Base-by-base conservation (phyloP, 257 asterid species). In the Solanum chilense region DNA sequence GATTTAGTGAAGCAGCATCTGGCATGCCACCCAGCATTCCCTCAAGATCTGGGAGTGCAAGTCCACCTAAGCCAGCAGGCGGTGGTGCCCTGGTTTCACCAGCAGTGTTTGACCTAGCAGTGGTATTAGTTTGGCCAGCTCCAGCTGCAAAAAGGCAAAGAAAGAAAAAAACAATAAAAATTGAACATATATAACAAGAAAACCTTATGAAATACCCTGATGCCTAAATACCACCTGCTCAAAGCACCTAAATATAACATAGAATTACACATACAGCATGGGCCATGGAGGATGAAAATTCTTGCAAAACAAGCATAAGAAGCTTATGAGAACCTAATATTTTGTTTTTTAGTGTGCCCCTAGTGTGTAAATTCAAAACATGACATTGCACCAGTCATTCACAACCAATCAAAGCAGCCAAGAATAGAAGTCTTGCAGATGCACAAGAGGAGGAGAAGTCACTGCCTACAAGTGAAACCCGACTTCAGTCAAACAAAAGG, bases 11-110 rank as follows among this genome's bases (percentile, higher is more conserved):
- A 86, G 87, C 81, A 64, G 92, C 88, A 82, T 92, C 93, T 58
- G 93, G 93, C 89, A 89, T 88, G 44, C 88, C 83, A 74, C 95
- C 93, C 23, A 93, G 87, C 92, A 92, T 90, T 74, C 69, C 75
- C 66, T 89, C 91, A 49, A 92, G 62, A 68, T 87, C 89, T 35
- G 93, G 94, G 64, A 88, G 78, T 42, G 88, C 93, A 52, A 88
- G 87, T 68, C 95, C 94, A 88, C 91, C 89, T 83, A 91, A 84
- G 60, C 91, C 93, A 87, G 88, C 90, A 86, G 84, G 73, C 12
- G 90, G 81, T 5, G 90, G 71, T 27, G 89, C 84, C 89, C 92
- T 89, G 13, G 88, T 86, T 86, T 88, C 91, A 33, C 90, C 91
- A 44, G 88, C 62, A 68, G 93, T 88, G 76, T 81, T 89, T 52